Conservation (phyloP, 306 rosid species). For the Calophaca sinica region DNA sequence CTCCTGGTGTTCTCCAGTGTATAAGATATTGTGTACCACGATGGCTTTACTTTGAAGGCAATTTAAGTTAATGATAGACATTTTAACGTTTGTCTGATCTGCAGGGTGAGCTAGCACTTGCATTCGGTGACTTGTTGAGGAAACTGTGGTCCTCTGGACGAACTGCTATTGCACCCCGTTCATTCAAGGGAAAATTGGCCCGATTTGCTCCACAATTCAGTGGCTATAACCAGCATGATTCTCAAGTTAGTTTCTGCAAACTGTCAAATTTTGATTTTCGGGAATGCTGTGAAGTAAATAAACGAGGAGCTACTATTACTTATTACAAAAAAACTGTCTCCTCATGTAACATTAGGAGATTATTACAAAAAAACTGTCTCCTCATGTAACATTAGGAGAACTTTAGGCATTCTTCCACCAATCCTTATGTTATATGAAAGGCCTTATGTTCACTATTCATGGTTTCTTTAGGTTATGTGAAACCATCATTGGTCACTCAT, state of each 20-base stretch:
- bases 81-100: constrained; percentile 45
- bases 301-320: constrained; percentile 13
- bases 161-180: constrained; percentile 84
- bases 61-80: constrained; percentile 28
- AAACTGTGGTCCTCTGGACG: constrained; percentile 96
- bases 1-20: constrained; percentile 21
- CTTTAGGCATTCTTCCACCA: constrained; percentile 24
- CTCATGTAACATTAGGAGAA: constrained; percentile 11
- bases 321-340: constrained; percentile 1
- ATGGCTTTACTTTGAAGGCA: constrained; percentile 35
- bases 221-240: constrained; percentile 99
- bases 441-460: constrained; percentile 6
- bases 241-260: constrained; percentile 75
- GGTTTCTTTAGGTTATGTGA: background rate
- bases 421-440: constrained; percentile 5
- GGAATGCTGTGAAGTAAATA: constrained; percentile 21
- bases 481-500: constrained; percentile 5
- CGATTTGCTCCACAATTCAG: constrained; percentile 99
- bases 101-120: constrained; percentile 98
- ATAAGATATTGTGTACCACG: constrained; percentile 6
- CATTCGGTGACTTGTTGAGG: constrained; percentile 93
- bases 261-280: constrained; percentile 34
- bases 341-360: constrained; percentile 9
- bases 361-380: constrained; percentile 1
- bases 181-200: constrained; percentile 91